A percentile compares a stretch with the other conserved stretches of the same genome.
phyloP scores from a whole-genome alignment of 1,139 yeast species.

The Nadsonia commutata region DNA sequence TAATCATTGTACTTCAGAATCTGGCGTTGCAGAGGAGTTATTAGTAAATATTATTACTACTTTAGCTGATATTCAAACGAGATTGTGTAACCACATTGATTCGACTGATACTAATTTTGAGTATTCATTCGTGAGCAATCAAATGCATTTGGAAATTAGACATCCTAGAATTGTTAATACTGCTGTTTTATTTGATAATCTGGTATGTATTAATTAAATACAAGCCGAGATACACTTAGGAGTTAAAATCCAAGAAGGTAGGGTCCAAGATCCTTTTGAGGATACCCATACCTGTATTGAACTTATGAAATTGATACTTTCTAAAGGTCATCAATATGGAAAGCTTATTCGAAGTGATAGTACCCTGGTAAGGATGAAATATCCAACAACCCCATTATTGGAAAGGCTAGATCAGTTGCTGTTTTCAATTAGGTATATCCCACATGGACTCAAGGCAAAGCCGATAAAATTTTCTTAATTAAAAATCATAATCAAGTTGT shows the following conservation, averaged over 20 bases:
- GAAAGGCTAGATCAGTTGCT: constrained; percentile 16
- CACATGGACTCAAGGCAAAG: constrained; percentile 21
- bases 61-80: constrained; percentile 48
- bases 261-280: constrained; percentile 74
- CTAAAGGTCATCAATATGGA: constrained; percentile 57
- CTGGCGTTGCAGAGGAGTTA: constrained; percentile 71
- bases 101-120: constrained; percentile 58
- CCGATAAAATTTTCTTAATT: constrained; percentile 30
- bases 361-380: constrained; percentile 20
- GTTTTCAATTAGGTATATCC: constrained; percentile 26
- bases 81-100: constrained; percentile 43
- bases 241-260: constrained; percentile 34
- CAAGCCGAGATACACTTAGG: constrained; percentile 66
- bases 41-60: constrained; percentile 50
- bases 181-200: constrained; percentile 65
- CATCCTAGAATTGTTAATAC: constrained; percentile 74
- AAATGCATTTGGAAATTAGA: constrained; percentile 63
- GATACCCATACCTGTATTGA: constrained; percentile 77
- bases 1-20: constrained; percentile 68
- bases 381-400: constrained; percentile 1
- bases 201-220: constrained; percentile 63
- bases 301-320: constrained; percentile 51
- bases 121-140: constrained; percentile 85
- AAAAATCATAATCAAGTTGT: constrained; percentile 46
- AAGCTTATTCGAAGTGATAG: constrained; percentile 29